Percentiles rank a stretch among this genome's conserved stretches.
Evolutionary conservation across 2,329 filamentous ascomycete species (phyloP).

Genomic region (Decorospora gaudefroyi): DNA sequence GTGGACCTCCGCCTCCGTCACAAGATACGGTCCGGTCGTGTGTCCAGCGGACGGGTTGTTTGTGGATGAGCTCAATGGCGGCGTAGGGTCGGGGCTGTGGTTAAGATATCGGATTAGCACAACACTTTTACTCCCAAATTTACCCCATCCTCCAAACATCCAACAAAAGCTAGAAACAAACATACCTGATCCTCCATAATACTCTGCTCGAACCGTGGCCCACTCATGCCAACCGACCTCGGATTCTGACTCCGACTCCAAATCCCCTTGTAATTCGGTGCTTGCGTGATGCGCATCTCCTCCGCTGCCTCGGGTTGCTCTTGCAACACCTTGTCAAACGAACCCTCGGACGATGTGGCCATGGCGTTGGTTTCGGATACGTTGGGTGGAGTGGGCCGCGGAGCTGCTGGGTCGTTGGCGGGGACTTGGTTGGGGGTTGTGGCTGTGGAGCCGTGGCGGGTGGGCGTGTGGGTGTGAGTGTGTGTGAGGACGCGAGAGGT

Average conservation of each 20-base stretch:
- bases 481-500: slow-evolving; percentile 32
- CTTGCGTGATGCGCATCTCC: slow-evolving; percentile 68
- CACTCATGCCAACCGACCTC: slow-evolving; percentile 82
- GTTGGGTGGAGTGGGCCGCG: slow-evolving; percentile 54
- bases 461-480: too few species aligned
- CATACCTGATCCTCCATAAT: slow-evolving; percentile 89
- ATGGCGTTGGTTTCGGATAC: slow-evolving; percentile 66
- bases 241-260: slow-evolving; percentile 90
- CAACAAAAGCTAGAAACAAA: not conserved
- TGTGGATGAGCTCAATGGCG: slow-evolving; percentile 94
- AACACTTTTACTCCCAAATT: slow-evolving; percentile 7
- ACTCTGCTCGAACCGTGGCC: slow-evolving; percentile 95
- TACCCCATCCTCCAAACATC: not conserved
- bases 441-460: slow-evolving; percentile 29
- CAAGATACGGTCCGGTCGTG: slow-evolving; percentile 81
- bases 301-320: slow-evolving; percentile 61
- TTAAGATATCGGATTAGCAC: slow-evolving; percentile 26
- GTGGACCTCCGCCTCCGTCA: slow-evolving; percentile 87
- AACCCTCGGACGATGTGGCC: slow-evolving; percentile 56
- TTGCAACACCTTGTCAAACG: slow-evolving; percentile 58
- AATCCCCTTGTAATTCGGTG: slow-evolving; percentile 78
- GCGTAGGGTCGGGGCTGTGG: slow-evolving; percentile 85
- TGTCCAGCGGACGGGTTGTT: slow-evolving; percentile 91
- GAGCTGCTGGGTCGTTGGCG: slow-evolving; percentile 65
- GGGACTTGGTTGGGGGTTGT: slow-evolving; percentile 63